Evolutionary conservation across 2,329 filamentous ascomycete species (phyloP).

Genomic region (Pseudocercospora crystallina): DNA sequence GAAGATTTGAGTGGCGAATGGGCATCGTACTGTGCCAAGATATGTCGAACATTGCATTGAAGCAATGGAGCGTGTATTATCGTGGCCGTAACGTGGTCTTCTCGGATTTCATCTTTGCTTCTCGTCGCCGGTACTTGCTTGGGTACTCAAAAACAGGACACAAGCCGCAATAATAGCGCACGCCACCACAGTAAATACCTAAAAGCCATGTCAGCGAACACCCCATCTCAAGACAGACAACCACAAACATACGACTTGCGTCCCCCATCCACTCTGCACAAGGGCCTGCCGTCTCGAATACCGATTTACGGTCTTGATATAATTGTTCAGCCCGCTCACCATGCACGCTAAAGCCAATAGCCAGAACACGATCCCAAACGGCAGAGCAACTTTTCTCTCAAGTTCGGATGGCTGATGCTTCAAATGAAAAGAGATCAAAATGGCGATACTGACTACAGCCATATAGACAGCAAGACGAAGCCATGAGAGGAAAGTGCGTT

Average conservation of each 20-base stretch:
- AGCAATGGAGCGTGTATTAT: no score
- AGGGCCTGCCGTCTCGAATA: constrained; percentile 77
- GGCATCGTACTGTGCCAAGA: no score
- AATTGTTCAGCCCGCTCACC: constrained; percentile 76
- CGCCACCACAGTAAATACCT: constrained; percentile 61
- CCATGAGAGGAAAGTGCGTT: constrained; percentile 86
- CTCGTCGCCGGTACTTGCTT: constrained; percentile 23
- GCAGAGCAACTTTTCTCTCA: constrained; percentile 76
- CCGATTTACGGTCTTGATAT: constrained; percentile 77
- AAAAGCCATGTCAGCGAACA: constrained; percentile 38
- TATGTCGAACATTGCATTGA: no score
- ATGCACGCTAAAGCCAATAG: constrained; percentile 74
- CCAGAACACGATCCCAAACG: constrained; percentile 89
- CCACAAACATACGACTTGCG: constrained; percentile 64
- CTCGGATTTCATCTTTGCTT: not conserved
- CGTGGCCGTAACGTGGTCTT: no score
- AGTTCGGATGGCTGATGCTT: constrained; percentile 67
- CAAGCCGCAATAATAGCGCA: constrained; percentile 65
- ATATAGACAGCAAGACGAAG: constrained; percentile 87
- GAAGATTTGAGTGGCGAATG: no score
- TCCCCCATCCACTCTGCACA: constrained; percentile 92
- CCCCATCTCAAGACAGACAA: not conserved
- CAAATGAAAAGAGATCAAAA: constrained; percentile 90
- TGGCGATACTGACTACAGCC: constrained; percentile 83
- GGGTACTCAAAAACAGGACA: constrained; percentile 58